phyloP scores from a whole-genome alignment of 2,329 filamentous ascomycete genomes.

The Berkeleyomyces rouxiae region DNA sequence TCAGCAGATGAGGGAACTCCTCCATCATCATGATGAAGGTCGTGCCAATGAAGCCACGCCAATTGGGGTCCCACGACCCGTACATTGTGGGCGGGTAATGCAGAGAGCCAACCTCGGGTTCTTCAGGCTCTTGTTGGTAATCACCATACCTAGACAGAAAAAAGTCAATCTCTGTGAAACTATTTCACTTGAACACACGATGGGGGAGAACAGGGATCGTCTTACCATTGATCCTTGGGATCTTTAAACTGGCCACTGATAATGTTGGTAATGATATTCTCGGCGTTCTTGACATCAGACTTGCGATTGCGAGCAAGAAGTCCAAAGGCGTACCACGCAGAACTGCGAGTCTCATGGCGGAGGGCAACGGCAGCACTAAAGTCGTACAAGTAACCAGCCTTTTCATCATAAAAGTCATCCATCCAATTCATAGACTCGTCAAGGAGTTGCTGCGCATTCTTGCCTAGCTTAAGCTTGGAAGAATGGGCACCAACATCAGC shows the following conservation, averaged over 20 bases:
- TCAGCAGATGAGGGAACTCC: slow-evolving; percentile 35
- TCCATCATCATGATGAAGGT: slow-evolving; percentile 41
- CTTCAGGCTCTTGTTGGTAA: slow-evolving; percentile 38
- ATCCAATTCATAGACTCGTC: slow-evolving; percentile 37
- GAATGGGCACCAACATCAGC: background rate
- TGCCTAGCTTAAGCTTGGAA: slow-evolving; percentile 2
- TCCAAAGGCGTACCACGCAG: slow-evolving; percentile 42
- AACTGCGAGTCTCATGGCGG: slow-evolving; percentile 38
- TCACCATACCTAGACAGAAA: slow-evolving; percentile 24
- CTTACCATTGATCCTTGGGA: slow-evolving; percentile 32
- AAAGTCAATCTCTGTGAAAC: slow-evolving; percentile 19
- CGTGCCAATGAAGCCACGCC: slow-evolving; percentile 45
- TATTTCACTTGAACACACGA: background rate
- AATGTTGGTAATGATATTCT: slow-evolving; percentile 36
- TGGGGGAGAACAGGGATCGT: background rate
- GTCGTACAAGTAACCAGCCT: slow-evolving; percentile 36
- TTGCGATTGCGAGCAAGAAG: slow-evolving; percentile 37
- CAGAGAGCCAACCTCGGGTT: slow-evolving; percentile 37
- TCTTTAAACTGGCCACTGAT: slow-evolving; percentile 36
- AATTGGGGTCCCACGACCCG: slow-evolving; percentile 45
- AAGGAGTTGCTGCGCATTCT: slow-evolving; percentile 20
- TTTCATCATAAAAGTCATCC: slow-evolving; percentile 36
- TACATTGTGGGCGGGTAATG: slow-evolving; percentile 37
- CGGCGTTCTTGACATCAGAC: slow-evolving; percentile 32
- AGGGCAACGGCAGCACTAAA: slow-evolving; percentile 28